phyloP scores from a whole-genome alignment of 495 filamentous ascomycete species.

The Hyphodiscus hymeniophilus region DNA sequence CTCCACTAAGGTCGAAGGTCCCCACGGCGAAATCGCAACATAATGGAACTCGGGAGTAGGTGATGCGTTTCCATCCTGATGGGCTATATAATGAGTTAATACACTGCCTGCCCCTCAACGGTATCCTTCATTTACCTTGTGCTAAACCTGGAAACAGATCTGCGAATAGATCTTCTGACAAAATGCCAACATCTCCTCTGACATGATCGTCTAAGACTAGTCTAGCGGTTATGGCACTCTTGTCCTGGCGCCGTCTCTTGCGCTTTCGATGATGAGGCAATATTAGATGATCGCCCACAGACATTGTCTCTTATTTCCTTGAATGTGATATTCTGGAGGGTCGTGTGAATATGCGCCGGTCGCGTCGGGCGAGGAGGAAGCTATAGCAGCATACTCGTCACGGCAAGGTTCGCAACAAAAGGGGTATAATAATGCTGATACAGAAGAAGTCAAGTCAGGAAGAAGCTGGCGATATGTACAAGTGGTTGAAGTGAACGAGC shows the following conservation, averaged over 20 bases:
- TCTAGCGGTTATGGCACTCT: constrained; percentile 41
- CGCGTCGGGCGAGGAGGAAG: constrained; percentile 7
- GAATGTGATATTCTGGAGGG: not conserved
- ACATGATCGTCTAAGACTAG: constrained; percentile 75
- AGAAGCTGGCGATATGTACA: no score
- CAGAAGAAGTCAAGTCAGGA: not conserved
- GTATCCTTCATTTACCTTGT: constrained; percentile 23
- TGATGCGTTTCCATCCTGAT: constrained; percentile 28
- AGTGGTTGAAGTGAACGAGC: no score
- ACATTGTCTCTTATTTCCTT: not conserved
- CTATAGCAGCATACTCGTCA: constrained; percentile 7
- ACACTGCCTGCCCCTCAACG: not conserved
- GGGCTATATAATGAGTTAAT: constrained; percentile 17
- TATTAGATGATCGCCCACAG: constrained; percentile 14
- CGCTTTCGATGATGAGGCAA: constrained; percentile 20
- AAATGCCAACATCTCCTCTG: constrained; percentile 76
- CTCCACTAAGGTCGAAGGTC: constrained; percentile 54
- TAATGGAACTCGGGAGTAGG: constrained; percentile 32
- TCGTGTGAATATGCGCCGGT: constrained; percentile 15
- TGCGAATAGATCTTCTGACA: constrained; percentile 78
- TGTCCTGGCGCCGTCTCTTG: constrained; percentile 46
- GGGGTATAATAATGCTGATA: not conserved
- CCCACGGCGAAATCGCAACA: constrained; percentile 76
- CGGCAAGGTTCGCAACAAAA: not conserved
- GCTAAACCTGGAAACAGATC: constrained; percentile 64